A percentile compares a stretch with the other conserved stretches of the same genome.
Conservation (phyloP, 495 filamentous ascomycete genomes). For the Margaritispora aquatica region DNA sequence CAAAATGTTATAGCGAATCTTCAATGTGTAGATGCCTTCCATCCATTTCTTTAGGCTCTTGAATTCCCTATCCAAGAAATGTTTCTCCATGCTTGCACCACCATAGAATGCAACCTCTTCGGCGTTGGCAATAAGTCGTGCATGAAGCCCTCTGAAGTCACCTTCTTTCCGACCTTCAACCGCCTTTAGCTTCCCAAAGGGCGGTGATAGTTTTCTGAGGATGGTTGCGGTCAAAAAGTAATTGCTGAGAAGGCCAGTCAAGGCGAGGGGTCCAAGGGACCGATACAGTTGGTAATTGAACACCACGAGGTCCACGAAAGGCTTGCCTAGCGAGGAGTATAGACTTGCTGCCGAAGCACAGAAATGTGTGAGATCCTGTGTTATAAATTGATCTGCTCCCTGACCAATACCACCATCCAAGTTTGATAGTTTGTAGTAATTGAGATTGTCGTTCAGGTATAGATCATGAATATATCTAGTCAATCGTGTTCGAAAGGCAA, state of each 20-base stretch:
- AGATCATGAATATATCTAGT: slow-evolving; percentile 98
- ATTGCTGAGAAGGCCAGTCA: slow-evolving; percentile 79
- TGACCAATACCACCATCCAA: slow-evolving; percentile 90
- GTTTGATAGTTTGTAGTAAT: slow-evolving; percentile 94
- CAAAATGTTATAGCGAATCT: slow-evolving; percentile 96
- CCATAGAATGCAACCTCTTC: slow-evolving; percentile 99
- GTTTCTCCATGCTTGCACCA: slow-evolving; percentile 86
- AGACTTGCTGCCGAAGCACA: slow-evolving; percentile 87
- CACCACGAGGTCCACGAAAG: slow-evolving; percentile 88
- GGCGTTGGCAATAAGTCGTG: slow-evolving; percentile 89
- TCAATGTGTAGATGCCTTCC: slow-evolving; percentile 93
- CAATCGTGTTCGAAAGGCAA: slow-evolving; percentile 92
- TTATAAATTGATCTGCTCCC: slow-evolving; percentile 94
- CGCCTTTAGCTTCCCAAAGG: slow-evolving; percentile 94
- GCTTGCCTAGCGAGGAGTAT: slow-evolving; percentile 94
- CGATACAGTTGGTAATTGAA: slow-evolving; percentile 97
- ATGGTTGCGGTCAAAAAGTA: slow-evolving; percentile 91
- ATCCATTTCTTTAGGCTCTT: slow-evolving; percentile 87
- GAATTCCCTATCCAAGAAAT: slow-evolving; percentile 84
- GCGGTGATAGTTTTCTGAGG: slow-evolving; percentile 79
- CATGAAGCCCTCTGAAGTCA: slow-evolving; percentile 85
- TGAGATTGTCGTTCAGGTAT: slow-evolving; percentile 87
- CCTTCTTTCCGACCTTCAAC: slow-evolving; percentile 91
- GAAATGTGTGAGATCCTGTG: slow-evolving; percentile 92
- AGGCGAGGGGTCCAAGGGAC: slow-evolving; percentile 81